phyloP scores from a whole-genome alignment of 2,329 filamentous ascomycete genomes.

The Sporothrix inflata region DNA sequence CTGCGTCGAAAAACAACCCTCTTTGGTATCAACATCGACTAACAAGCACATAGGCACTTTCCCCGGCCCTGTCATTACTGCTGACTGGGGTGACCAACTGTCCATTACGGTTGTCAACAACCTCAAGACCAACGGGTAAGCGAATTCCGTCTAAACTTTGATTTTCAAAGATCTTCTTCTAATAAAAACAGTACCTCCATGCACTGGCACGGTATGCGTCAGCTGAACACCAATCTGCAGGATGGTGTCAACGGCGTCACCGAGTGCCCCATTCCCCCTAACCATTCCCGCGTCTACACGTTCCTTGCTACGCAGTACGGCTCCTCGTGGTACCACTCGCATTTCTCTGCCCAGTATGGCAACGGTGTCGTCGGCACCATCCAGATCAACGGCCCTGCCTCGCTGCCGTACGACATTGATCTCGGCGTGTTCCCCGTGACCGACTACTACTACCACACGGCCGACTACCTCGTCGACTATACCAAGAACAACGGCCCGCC shows the following conservation, averaged over 20 bases:
- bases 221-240: conserved; percentile 39
- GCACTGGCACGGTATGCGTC: conserved; percentile 45
- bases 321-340: conserved; percentile 52
- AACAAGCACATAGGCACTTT: conserved; percentile 7
- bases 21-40: not conserved
- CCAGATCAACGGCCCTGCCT: conserved; percentile 49
- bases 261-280: conserved; percentile 60
- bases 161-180: not conserved
- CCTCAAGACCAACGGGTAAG: conserved; percentile 33
- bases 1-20: not conserved
- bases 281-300: conserved; percentile 43
- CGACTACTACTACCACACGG: conserved; percentile 58
- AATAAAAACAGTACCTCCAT: conserved; percentile 39
- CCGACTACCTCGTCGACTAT: conserved; percentile 44
- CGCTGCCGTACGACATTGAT: conserved; percentile 53
- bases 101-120: conserved; percentile 33
- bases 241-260: conserved; percentile 43
- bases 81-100: conserved; percentile 35
- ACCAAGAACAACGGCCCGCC: conserved; percentile 38
- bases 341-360: conserved; percentile 52
- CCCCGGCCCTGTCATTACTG: conserved; percentile 33
- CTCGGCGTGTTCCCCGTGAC: conserved; percentile 54
- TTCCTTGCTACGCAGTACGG: conserved; percentile 46
- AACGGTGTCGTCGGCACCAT: conserved; percentile 57
- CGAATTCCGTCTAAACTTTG: not conserved